Evolutionary conservation across 768 basidiomycete species (phyloP).

Genomic region (Suillus fuscotomentosus): DNA sequence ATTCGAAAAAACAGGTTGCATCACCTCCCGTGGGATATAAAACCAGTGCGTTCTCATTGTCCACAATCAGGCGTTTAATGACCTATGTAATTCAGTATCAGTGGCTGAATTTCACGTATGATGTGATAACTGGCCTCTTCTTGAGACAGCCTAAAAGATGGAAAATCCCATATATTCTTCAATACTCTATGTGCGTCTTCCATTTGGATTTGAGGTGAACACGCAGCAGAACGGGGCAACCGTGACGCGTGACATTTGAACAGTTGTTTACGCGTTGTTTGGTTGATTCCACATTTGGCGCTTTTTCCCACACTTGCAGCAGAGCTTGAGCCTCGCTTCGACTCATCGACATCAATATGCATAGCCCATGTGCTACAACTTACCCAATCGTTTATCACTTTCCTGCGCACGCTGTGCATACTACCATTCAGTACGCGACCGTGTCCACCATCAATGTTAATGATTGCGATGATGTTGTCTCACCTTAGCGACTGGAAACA

Average conservation of each 20-base stretch:
- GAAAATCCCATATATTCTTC: conserved; percentile 34
- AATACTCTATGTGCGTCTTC: conserved; percentile 32
- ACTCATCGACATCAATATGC: too few relatives aligned
- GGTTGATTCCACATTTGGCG: background rate
- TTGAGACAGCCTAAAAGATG: conserved; percentile 37
- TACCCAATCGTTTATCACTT: too few relatives aligned
- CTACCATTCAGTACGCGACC: conserved; percentile 16
- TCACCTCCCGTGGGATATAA: conserved; percentile 40
- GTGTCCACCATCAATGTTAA: conserved; percentile 13
- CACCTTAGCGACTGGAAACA: conserved; percentile 29
- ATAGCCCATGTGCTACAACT: too few relatives aligned
- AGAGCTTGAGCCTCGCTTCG: too few relatives aligned
- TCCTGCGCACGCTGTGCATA: too few relatives aligned
- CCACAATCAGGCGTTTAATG: conserved; percentile 36
- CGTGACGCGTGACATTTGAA: too few relatives aligned
- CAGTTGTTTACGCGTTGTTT: background rate
- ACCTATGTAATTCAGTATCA: conserved; percentile 21
- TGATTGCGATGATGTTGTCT: conserved; percentile 15
- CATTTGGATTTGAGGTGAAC: conserved; percentile 21
- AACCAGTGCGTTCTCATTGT: conserved; percentile 41
- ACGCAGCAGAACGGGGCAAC: background rate
- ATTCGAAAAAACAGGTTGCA: background rate
- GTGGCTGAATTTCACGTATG: background rate
- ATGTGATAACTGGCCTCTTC: conserved; percentile 26
- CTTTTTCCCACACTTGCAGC: background rate